These are phyloP conservation scores for Sanghuangporus baumii DNA, from an alignment of 1,284 basidiomycete genomes.

Conservation along the genomic window DNA sequence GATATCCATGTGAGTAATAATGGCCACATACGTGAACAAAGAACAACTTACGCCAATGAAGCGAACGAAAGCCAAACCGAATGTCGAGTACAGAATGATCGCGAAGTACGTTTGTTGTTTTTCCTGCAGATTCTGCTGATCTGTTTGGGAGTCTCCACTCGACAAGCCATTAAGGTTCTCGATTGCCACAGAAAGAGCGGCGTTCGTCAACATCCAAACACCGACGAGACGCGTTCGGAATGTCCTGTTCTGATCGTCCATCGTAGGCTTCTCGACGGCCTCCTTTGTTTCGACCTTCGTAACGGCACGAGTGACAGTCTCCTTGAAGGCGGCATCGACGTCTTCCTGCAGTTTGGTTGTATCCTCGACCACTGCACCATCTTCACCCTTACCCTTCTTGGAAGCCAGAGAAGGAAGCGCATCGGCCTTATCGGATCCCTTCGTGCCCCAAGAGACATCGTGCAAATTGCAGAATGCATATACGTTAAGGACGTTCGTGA, in stretches of 20 bases:
- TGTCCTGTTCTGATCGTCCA: slow-evolving; percentile 91
- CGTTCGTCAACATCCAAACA: slow-evolving; percentile 84
- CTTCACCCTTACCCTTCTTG: slow-evolving; percentile 71
- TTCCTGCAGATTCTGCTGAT: slow-evolving; percentile 41
- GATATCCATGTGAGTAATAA: slow-evolving; percentile 20
- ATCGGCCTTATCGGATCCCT: slow-evolving; percentile 94
- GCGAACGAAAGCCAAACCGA: slow-evolving; percentile 73
- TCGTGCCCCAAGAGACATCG: slow-evolving; percentile 93
- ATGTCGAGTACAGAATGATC: slow-evolving; percentile 87
- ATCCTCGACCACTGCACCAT: slow-evolving; percentile 78
- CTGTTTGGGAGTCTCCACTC: slow-evolving; percentile 35
- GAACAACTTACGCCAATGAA: slow-evolving; percentile 70
- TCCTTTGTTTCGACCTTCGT: slow-evolving; percentile 74
- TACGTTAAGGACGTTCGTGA: slow-evolving; percentile 92
- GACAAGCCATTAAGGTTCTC: slow-evolving; percentile 78
- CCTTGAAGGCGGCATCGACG: slow-evolving; percentile 90
- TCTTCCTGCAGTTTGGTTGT: slow-evolving; percentile 78
- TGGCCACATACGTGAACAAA: neutral
- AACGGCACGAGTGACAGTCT: slow-evolving; percentile 89
- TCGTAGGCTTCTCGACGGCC: slow-evolving; percentile 72
- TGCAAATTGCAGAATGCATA: slow-evolving; percentile 96
- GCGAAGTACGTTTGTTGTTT: slow-evolving; percentile 80
- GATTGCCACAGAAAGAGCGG: slow-evolving; percentile 74
- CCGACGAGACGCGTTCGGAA: slow-evolving; percentile 89
- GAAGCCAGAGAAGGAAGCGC: slow-evolving; percentile 89